Percentiles rank a stretch among this genome's conserved stretches.
These are phyloP conservation scores for Globisporangium rhizosaccharum DNA, from an alignment of 352 stramenopile species.

Conservation along the genomic window DNA sequence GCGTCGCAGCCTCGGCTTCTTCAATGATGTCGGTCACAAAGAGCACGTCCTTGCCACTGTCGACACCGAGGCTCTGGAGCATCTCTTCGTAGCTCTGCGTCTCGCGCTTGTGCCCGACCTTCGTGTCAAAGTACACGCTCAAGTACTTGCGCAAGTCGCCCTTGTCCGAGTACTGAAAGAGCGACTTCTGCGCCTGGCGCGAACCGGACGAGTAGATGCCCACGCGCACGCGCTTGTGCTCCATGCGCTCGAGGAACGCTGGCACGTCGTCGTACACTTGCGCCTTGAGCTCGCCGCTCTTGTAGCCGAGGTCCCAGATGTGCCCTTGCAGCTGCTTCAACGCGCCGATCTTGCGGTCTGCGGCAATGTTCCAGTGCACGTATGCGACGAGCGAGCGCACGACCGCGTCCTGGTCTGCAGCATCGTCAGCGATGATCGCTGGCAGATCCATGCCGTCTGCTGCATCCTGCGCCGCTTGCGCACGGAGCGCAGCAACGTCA, in stretches of 20 bases:
- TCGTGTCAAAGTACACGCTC: conserved; percentile 85
- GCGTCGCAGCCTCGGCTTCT: conserved; percentile 73
- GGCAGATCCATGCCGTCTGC: conserved; percentile 24
- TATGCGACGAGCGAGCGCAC: conserved; percentile 41
- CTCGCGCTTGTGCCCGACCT: conserved; percentile 77
- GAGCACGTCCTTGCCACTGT: conserved; percentile 70
- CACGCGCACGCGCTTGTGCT: conserved; percentile 60
- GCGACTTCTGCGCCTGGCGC: conserved; percentile 75
- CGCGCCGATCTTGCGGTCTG: conserved; percentile 79
- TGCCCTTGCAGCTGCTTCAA: conserved; percentile 90
- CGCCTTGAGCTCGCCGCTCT: conserved; percentile 78
- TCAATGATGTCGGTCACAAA: conserved; percentile 88
- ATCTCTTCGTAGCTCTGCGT: conserved; percentile 77
- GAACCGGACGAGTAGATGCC: conserved; percentile 95
- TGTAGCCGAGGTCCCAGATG: conserved; percentile 88
- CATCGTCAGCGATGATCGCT: conserved; percentile 14
- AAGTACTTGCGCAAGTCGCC: conserved; percentile 73
- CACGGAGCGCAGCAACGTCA: conserved; percentile 39
- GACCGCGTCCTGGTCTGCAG: conserved; percentile 19
- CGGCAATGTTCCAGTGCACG: conserved; percentile 66
- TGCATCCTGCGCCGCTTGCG: conserved; percentile 38
- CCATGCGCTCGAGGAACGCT: conserved; percentile 77
- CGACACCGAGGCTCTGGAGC: conserved; percentile 69
- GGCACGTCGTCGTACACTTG: conserved; percentile 91
- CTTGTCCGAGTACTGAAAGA: conserved; percentile 84